Percentiles rank a stretch among this genome's conserved stretches.
These are phyloP conservation scores for Monilinia vaccinii-corymbosi DNA, from an alignment of 2,329 filamentous ascomycete species.

Conservation along the genomic window DNA sequence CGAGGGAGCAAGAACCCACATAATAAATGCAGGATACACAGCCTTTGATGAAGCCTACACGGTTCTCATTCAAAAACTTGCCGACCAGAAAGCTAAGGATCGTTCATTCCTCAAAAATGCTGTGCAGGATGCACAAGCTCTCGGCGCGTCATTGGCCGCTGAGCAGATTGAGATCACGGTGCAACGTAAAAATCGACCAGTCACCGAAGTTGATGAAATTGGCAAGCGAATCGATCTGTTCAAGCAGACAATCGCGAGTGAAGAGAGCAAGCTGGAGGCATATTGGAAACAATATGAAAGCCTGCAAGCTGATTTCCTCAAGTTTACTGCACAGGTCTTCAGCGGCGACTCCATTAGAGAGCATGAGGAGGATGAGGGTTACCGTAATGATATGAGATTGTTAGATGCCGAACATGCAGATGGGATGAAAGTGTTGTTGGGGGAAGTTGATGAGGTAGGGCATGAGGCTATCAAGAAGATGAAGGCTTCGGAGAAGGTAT, in stretches of 20 bases:
- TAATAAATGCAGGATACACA: conserved; percentile 8
- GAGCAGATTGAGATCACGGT: conserved; percentile 19
- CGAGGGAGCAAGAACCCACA: conserved; percentile 14
- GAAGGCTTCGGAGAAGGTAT: conserved; percentile 25
- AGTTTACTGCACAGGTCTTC: conserved; percentile 17
- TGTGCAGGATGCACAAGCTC: not conserved
- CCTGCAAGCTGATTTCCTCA: conserved; percentile 22
- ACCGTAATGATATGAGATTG: conserved; percentile 18
- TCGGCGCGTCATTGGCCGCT: conserved; percentile 16
- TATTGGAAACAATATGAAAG: conserved; percentile 26
- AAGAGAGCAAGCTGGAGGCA: conserved; percentile 18
- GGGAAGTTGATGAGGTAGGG: conserved; percentile 18
- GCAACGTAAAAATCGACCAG: conserved; percentile 13
- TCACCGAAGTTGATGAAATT: conserved; percentile 16
- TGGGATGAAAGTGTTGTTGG: conserved; percentile 15
- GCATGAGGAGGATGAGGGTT: conserved; percentile 11
- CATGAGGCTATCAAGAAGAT: conserved; percentile 17
- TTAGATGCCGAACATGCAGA: conserved; percentile 17
- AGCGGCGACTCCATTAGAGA: conserved; percentile 15
- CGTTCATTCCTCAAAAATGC: conserved; percentile 15
- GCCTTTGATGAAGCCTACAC: conserved; percentile 16
- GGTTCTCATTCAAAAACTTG: conserved; percentile 12
- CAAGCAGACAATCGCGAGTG: conserved; percentile 16
- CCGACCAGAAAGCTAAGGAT: conserved; percentile 4
- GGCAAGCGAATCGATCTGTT: conserved; percentile 20